These are phyloP conservation scores for Salicornia ramosissima DNA, from an alignment of 148 eudicot genomes.

Conservation along the genomic window DNA sequence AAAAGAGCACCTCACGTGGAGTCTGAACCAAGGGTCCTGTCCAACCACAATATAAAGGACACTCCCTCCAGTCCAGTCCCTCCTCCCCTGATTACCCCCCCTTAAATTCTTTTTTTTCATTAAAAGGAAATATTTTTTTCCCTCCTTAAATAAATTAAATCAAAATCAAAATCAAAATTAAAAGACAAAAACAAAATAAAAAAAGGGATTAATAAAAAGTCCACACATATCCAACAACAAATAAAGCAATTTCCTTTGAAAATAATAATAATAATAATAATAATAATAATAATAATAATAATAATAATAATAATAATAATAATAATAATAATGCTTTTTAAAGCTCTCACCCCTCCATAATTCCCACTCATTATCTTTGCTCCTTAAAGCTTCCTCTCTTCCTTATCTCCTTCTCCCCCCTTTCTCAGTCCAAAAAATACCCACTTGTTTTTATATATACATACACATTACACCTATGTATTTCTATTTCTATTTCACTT, in stretches of 20 bases:
- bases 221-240: slow-evolving; percentile 33
- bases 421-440: slow-evolving; percentile 21
- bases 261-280: too few species aligned
- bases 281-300: too few species aligned
- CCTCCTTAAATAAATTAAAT: neutral
- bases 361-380: slow-evolving; percentile 86
- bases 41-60: slow-evolving; percentile 45
- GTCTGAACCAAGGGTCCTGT: slow-evolving; percentile 57
- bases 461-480: too few species aligned
- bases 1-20: slow-evolving; percentile 78
- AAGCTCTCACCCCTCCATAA: slow-evolving; percentile 65
- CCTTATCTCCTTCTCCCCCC: slow-evolving; percentile 41
- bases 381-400: slow-evolving; percentile 47
- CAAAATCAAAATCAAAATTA: neutral
- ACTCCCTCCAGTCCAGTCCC: too few species aligned
- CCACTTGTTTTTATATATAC: too few species aligned
- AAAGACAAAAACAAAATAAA: too few species aligned
- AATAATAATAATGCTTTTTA: slow-evolving; percentile 47
- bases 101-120: neutral
- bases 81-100: slow-evolving; percentile 1
- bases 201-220: too few species aligned
- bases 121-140: neutral
- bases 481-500: too few species aligned
- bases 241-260: slow-evolving; percentile 33
- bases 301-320: too few species aligned